Base-by-base conservation (phyloP, 495 filamentous ascomycete species). In the Cairneyella variabilis region DNA sequence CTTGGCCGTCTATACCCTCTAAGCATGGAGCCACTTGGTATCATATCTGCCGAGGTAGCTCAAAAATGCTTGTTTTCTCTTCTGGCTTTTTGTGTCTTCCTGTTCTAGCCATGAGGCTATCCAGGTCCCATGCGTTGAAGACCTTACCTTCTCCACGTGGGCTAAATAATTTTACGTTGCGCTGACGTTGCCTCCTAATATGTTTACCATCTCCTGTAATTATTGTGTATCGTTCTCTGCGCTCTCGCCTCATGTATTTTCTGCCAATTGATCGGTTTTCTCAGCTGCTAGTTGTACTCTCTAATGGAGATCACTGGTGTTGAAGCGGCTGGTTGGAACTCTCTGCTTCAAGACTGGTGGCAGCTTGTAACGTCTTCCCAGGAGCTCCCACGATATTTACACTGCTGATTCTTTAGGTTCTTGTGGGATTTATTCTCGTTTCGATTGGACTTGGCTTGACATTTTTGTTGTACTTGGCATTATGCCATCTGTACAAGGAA, bases 291-390 rank as follows among this genome's bases (percentile, higher is more conserved):
- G 32, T 27, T 43, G 18, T 50, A 21, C 47, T 16, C 38, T 27
- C 2, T 21, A 44, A 56, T 50, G 53, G 45, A 23, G 17, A 50
- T 56, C 46, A 30, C 32, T n/a, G 37, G 46, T 36, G 46, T 56
- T 34, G 11, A 51, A 28, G 47, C 53, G 8, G 36, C 43, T 36
- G 39, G 46, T 25, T 48, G 47, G 45, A 37, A 50, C 27, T 5
- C 37, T 21, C 23, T 48, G 39, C 27, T 51, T 51, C 46, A 51
- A 34, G 26, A 50, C 45, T 56, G 53, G 53, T 56, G 46, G 53
- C 44, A 48, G 16, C 45, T 48, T 22, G 53, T 56, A 50, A 44
- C 37, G 28, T 9, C 44, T 6, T 16, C 39, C 18, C 26, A 7
- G n/a, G 11, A 23, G 12, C 32, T 22, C 11, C 26, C 39, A 14